Evolutionary conservation across 2,329 filamentous ascomycete species (phyloP).

Genomic region (Magnaporthiopsis rhizophila): DNA sequence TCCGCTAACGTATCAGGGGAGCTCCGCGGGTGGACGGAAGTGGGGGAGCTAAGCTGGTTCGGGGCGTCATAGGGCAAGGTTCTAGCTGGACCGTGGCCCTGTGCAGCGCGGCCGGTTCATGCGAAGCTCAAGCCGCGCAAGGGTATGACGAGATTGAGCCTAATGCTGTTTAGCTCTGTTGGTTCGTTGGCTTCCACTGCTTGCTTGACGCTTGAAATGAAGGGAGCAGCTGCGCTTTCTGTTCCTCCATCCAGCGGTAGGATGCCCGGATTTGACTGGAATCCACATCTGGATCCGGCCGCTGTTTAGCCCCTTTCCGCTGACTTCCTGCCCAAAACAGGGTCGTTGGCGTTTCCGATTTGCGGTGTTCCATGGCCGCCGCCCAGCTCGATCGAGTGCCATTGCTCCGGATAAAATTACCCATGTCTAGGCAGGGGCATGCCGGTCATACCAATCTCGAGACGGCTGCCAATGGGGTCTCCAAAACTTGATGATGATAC

Average conservation of each 20-base stretch:
- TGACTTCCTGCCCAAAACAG: too few relatives aligned
- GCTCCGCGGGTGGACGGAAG: not conserved
- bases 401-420: not conserved
- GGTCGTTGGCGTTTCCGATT: not conserved
- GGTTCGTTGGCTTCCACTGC: not conserved
- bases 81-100: not conserved
- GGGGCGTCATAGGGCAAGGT: not conserved
- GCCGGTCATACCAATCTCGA: not conserved
- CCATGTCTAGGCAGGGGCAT: not conserved
- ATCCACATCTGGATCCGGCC: not conserved
- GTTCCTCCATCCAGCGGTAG: too few relatives aligned
- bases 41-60: not conserved
- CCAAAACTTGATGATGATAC: too few relatives aligned
- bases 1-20: not conserved
- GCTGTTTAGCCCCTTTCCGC: not conserved
- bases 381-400: not conserved
- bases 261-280: too few relatives aligned
- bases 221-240: not conserved
- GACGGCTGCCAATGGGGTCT: not conserved
- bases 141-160: not conserved
- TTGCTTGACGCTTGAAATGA: not conserved
- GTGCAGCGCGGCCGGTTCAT: not conserved
- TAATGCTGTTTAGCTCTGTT: not conserved
- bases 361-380: not conserved
- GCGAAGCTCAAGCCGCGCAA: not conserved